Conservation (phyloP, 2,329 filamentous ascomycete genomes). For the Alternaria incomplexa region DNA sequence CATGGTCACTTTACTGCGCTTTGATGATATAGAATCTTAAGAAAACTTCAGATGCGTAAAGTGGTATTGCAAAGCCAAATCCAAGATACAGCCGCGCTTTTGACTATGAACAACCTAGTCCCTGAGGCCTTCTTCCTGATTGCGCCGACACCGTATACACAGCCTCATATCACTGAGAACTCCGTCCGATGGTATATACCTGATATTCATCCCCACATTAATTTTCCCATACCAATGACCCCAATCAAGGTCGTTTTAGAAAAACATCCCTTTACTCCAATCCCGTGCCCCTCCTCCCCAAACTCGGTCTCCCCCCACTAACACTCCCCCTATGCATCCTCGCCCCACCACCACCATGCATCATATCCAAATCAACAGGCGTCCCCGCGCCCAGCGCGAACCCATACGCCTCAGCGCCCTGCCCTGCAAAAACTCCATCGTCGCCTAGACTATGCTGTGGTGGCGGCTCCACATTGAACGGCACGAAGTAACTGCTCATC, state of each 20-base stretch:
- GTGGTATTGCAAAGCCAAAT: too few species aligned
- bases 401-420: conserved; percentile 15
- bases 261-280: neutral
- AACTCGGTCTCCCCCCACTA: neutral
- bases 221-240: neutral
- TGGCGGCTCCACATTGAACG: conserved; percentile 87
- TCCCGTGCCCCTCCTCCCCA: conserved; percentile 7
- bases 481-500: conserved; percentile 83
- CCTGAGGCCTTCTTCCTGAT: too few species aligned
- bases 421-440: conserved; percentile 39
- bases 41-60: too few species aligned
- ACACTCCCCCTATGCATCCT: conserved; percentile 4
- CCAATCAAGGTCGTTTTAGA: too few species aligned
- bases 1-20: too few species aligned
- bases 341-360: conserved; percentile 6
- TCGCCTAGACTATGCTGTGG: conserved; percentile 38
- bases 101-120: too few species aligned
- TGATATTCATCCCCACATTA: neutral
- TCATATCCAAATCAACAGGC: conserved; percentile 17
- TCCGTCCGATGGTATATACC: neutral
- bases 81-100: too few species aligned
- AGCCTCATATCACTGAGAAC: too few species aligned
- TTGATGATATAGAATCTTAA: too few species aligned
- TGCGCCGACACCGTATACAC: too few species aligned
- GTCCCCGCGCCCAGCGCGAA: conserved; percentile 17